Evolutionary conservation across 1,284 basidiomycete species (phyloP).

Genomic region (Puccinia horiana): DNA sequence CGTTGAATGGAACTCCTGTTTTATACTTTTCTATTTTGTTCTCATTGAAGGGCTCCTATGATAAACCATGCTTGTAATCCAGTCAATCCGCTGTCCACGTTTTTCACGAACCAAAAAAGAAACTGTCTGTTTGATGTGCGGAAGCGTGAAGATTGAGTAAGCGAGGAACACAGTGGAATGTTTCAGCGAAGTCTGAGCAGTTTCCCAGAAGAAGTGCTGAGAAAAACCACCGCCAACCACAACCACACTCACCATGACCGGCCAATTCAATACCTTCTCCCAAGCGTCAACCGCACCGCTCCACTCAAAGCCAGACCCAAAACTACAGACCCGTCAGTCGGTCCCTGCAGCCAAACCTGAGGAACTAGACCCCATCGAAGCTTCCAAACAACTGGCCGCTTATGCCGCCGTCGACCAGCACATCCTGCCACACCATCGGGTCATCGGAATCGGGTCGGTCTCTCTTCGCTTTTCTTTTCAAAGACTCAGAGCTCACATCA

Average conservation of each 20-base stretch:
- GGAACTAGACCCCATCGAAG: constrained; percentile 54
- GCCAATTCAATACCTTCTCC: constrained; percentile 35
- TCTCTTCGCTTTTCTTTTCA: not conserved
- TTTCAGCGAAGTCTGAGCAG: no score
- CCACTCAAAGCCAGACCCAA: constrained; percentile 47
- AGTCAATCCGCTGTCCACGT: no score
- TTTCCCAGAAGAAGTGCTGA: no score
- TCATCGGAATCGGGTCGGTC: constrained; percentile 61
- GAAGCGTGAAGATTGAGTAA: no score
- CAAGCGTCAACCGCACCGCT: constrained; percentile 28
- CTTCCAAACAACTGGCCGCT: constrained; percentile 84
- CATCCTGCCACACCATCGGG: constrained; percentile 78
- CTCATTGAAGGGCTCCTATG: no score
- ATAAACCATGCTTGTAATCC: no score
- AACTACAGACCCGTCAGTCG: constrained; percentile 27
- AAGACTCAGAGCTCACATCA: constrained; percentile 68
- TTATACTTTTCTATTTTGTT: no score
- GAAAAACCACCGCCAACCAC: not conserved
- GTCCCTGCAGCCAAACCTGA: constrained; percentile 20
- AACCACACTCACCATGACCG: not conserved
- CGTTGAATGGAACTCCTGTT: no score
- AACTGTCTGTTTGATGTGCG: no score
- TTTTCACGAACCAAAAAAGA: no score
- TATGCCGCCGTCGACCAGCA: constrained; percentile 92
- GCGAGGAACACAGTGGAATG: no score